Evolutionary conservation across 108 stramenopile genomes (phyloP).

Genomic region (Cylindrotheca closterium): DNA sequence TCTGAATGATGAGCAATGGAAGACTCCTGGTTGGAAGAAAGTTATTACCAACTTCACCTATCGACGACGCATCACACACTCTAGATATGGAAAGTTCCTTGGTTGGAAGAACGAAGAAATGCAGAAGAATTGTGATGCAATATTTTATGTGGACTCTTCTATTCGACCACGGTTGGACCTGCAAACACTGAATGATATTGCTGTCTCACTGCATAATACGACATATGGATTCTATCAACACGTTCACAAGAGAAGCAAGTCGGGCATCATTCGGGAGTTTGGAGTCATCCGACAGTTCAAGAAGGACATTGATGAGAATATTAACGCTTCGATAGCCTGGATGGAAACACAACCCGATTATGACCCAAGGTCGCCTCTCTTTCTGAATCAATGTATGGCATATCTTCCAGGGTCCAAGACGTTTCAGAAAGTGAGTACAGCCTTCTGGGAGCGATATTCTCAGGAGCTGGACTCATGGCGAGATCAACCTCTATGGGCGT

Average conservation of each 20-base stretch:
- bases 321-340: neutral
- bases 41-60: too few species aligned
- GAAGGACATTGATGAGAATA: neutral
- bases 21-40: too few species aligned
- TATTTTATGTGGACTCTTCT: conserved; percentile 26
- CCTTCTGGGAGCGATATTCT: conserved; percentile 21
- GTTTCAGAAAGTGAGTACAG: conserved; percentile 5
- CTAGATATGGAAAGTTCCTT: conserved; percentile 25
- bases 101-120: conserved; percentile 14
- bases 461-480: conserved; percentile 34
- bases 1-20: too few species aligned
- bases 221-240: conserved; percentile 15
- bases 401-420: too few species aligned
- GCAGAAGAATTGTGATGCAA: conserved; percentile 9
- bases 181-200: conserved; percentile 10
- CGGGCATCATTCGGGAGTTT: neutral
- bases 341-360: neutral
- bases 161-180: conserved; percentile 3
- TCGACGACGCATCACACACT: conserved; percentile 17
- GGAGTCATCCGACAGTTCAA: neutral
- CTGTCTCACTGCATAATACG: conserved; percentile 4
- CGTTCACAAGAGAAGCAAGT: too few species aligned
- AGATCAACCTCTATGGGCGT: conserved; percentile 38
- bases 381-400: neutral
- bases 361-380: neutral